Conservation (phyloP, 2,329 filamentous ascomycete species). For the Paecilomyces sp. region DNA sequence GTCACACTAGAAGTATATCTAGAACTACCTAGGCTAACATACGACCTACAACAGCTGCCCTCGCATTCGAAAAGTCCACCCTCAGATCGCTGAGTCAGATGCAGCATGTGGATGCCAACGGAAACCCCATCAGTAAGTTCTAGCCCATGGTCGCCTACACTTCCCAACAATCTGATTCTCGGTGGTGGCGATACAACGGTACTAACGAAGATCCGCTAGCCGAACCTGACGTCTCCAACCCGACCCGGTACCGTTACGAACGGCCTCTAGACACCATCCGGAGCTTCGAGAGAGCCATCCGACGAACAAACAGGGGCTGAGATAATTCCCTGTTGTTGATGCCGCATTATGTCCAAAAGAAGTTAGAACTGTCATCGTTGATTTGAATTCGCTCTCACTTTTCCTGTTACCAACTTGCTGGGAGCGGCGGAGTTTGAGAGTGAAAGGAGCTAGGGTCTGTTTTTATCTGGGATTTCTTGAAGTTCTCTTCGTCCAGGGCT, state of each 20-base stretch:
- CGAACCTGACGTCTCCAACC: constrained; percentile 85
- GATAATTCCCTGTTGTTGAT: neutral
- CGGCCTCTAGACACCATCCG: constrained; percentile 86
- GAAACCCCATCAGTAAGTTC: constrained; percentile 66
- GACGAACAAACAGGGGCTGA: neutral
- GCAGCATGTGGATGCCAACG: constrained; percentile 67
- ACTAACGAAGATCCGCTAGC: constrained; percentile 42
- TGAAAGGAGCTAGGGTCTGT: neutral
- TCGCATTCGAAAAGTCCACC: constrained; percentile 3
- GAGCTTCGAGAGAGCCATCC: constrained; percentile 81
- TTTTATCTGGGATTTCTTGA: neutral
- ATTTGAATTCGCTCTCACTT: neutral
- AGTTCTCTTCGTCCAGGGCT: neutral
- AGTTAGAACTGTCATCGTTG: neutral
- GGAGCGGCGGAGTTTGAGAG: neutral
- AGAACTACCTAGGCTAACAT: neutral
- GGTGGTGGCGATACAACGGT: neutral
- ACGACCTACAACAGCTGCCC: neutral
- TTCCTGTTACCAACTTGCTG: neutral
- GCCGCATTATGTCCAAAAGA: neutral
- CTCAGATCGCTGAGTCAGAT: constrained; percentile 64
- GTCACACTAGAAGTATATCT: neutral
- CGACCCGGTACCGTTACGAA: constrained; percentile 79
- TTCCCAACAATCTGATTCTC: neutral
- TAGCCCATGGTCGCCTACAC: no score